Evolutionary conservation across 2,329 filamentous ascomycete species (phyloP), one percentile per base, ranked within the genome.

Genomic region (Colletotrichum coccodes): DNA sequence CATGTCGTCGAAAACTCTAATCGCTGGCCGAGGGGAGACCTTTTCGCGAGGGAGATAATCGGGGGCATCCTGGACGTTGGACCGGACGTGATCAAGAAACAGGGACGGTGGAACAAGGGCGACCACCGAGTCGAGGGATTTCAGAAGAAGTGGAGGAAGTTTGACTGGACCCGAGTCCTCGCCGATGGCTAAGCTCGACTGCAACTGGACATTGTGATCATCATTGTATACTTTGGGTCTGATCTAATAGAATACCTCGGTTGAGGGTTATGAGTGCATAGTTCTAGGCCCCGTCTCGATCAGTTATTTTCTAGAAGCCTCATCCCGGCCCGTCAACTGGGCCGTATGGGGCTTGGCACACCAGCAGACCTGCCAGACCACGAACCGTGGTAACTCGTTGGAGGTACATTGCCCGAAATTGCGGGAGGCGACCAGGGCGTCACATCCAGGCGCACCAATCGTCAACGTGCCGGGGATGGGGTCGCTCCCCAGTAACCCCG

Each of bases 21-120:
- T 56, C 85, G 90, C 58, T 99, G 96, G 96, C 97, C 97, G 0
- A 89, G 87, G 74, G 95, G 95, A 0, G 96, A 99, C 79, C 79
- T 98, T 21, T 99, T 99, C 78, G 96, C 96, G 2, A 85, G 96
- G 62, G 96, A 98, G 81, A 89, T 97, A 7, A 85, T 99, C 42
- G 96, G 94, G 0, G 96, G 95, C 3, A 98, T 99, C 90, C 81
- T 98, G 60, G 95, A 97, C 79, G 86, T 89, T 28, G 94, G 91
- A 71, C 90, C 92, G 3, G 91, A 97, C 73, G 85, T 97, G 16
- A 91, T 97, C 72, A 98, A 96, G 86, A 92, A 90, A 79, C 95
- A 98, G 80, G 96, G 95, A 1, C 85, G 91, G 65, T 99, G 96
- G 96, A 86, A 85, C 18, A 89, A 88, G 77, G 88, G 87, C 4